Percentiles rank a stretch among this genome's conserved stretches.
Conservation (phyloP, 179 eudicot genomes). For the Monotropa hypopitys region DNA sequence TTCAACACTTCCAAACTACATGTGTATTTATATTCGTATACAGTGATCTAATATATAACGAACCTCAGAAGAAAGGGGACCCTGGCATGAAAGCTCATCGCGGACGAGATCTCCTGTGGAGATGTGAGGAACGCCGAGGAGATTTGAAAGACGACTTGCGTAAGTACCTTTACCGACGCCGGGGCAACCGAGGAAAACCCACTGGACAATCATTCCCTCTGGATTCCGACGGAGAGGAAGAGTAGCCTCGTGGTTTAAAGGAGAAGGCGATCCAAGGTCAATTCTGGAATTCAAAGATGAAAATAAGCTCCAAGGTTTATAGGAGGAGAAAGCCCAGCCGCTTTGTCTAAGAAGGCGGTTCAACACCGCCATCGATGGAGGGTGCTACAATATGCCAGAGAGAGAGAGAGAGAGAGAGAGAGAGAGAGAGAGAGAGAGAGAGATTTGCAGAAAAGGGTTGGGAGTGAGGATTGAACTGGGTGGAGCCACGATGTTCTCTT, state of each 20-base stretch:
- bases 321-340: slow-evolving; percentile 3
- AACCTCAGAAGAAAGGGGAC: slow-evolving; percentile 52
- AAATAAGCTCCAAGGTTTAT: slow-evolving; percentile 10
- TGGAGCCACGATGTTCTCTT: too few species aligned
- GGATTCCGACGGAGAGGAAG: slow-evolving; percentile 16
- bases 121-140: slow-evolving; percentile 74
- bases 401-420: neutral
- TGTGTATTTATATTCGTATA: too few species aligned
- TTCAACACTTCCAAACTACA: neutral
- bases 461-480: too few species aligned
- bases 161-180: slow-evolving; percentile 92
- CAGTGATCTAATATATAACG: neutral
- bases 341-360: slow-evolving; percentile 10
- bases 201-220: slow-evolving; percentile 46
- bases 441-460: too few species aligned
- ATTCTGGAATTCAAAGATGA: slow-evolving; percentile 13
- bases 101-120: slow-evolving; percentile 91
- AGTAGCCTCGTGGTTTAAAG: slow-evolving; percentile 7
- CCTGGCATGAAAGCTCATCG: slow-evolving; percentile 47
- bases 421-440: too few species aligned
- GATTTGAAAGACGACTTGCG: slow-evolving; percentile 65
- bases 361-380: slow-evolving; percentile 17
- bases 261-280: slow-evolving; percentile 1
- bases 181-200: slow-evolving; percentile 86
- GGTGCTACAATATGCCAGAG: too few species aligned